These are phyloP conservation scores for Tritrichomonas musculus DNA, from an alignment of 208 protist species.

Conservation along the genomic window DNA sequence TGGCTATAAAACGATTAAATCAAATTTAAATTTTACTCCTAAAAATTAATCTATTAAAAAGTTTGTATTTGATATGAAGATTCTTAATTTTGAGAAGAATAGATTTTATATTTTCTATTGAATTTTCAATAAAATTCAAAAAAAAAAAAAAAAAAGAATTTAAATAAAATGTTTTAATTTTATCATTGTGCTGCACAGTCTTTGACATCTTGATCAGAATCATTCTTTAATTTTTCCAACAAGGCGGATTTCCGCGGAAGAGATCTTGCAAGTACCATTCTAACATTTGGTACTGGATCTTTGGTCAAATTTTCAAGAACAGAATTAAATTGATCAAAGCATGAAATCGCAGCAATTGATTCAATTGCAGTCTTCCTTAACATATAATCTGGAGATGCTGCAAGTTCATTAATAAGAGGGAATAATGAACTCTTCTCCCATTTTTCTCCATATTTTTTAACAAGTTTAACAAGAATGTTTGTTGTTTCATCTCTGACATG, in stretches of 20 bases:
- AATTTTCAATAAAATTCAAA: background rate
- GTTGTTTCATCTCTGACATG: background rate
- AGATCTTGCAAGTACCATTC: background rate
- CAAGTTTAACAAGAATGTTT: background rate
- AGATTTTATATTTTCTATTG: background rate
- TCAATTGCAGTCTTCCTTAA: background rate
- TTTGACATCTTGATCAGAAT: background rate
- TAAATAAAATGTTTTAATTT: background rate
- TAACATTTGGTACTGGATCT: background rate
- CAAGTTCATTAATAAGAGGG: background rate
- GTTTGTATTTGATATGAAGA: background rate
- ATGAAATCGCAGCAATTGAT: background rate
- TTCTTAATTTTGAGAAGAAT: background rate
- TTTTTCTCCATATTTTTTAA: background rate
- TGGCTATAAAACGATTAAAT: too few relatives aligned
- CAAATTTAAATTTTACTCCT: too few relatives aligned
- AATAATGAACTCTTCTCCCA: background rate
- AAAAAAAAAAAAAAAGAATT: background rate
- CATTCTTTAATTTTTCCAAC: background rate
- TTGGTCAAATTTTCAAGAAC: background rate
- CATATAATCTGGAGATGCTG: background rate
- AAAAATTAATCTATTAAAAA: too few relatives aligned
- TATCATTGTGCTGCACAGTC: background rate
- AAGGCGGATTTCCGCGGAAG: background rate
- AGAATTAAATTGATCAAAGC: background rate